These are phyloP conservation scores for Botrytis medusae DNA, from an alignment of 2,329 filamentous ascomycete genomes.

Conservation along the genomic window DNA sequence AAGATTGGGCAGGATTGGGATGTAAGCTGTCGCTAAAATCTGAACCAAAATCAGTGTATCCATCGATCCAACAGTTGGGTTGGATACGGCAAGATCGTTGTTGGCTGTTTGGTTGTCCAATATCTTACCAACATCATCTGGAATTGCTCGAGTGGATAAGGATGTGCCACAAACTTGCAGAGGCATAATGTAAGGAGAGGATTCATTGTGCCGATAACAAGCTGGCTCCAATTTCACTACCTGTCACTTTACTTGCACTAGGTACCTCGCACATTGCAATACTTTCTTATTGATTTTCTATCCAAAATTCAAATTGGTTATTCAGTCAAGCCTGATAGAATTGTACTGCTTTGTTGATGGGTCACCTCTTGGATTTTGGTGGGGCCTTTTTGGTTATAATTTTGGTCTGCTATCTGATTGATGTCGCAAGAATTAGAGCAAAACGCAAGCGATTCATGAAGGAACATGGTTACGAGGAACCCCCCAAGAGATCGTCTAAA, in stretches of 20 bases:
- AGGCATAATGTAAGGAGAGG: background rate
- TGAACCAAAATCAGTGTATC: background rate
- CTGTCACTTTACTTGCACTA: background rate
- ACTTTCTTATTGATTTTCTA: background rate
- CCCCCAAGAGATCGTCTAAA: conserved; percentile 48
- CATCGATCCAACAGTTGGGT: background rate
- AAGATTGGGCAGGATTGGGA: background rate
- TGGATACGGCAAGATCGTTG: background rate
- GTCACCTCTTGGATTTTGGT: background rate
- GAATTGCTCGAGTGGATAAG: background rate
- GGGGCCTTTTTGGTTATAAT: background rate
- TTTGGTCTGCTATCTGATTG: background rate
- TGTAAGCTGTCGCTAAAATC: background rate
- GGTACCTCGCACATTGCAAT: background rate
- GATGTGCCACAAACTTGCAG: background rate
- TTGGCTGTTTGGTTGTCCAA: background rate
- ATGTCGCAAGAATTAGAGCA: background rate
- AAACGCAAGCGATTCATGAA: background rate
- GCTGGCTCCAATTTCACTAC: background rate
- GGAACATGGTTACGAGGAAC: conserved; percentile 47
- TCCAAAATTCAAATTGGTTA: background rate
- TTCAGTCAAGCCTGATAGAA: background rate
- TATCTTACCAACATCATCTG: background rate
- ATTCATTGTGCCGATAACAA: background rate
- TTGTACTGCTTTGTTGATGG: background rate